Evolutionary conservation across 192 early-diverging fungal genomes (phyloP), one percentile per base, ranked within the genome.

Genomic region (Diversispora eburnea): DNA sequence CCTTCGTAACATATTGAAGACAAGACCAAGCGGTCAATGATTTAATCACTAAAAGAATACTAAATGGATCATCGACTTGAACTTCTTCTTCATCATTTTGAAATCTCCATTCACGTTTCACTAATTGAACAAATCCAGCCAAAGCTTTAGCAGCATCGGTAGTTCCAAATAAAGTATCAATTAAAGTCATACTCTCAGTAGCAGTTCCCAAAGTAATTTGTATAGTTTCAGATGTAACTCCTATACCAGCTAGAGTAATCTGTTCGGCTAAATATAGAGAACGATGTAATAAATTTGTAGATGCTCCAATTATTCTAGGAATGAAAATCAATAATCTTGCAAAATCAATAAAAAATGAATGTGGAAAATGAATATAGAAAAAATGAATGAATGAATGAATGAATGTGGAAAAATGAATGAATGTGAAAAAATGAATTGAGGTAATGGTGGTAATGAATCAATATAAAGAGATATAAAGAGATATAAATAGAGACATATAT

Each of bases 81-180:
- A 61, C 60, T 0, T 76, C 60, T 33, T 74, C 80, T 4, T 74
- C 71, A 20, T 74, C 69, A 15, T 70, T 17, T 17, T 60, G 56
- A 10, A 39, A 62, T 43, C 42, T 54, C 56, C 80, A 83, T 49
- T 85, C 84, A 8, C 81, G 80, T 55, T 88, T 87, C 41, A 93
- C 87, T 63, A 97, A 80, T 48, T 89, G 80, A 43, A 97, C 89
- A 57, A 97, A 86, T 20, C 92, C 88, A 2, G 91, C 89, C 41
- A 95, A 79, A 12, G 94, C 93, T 33, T 91, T 85, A 15, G 95
- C 96, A 0, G 96, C 95, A 76, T 99, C 96, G 6, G 93, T 98
- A 3, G 91, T 89, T 22, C 97, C 97, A 85, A 99, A 98, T 8
- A 99, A 76, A 5, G 93, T 95, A 81, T 98, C 97, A 57, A 85